phyloP scores from a whole-genome alignment of 2,329 filamentous ascomycete genomes.

The Claviceps pazoutovae region DNA sequence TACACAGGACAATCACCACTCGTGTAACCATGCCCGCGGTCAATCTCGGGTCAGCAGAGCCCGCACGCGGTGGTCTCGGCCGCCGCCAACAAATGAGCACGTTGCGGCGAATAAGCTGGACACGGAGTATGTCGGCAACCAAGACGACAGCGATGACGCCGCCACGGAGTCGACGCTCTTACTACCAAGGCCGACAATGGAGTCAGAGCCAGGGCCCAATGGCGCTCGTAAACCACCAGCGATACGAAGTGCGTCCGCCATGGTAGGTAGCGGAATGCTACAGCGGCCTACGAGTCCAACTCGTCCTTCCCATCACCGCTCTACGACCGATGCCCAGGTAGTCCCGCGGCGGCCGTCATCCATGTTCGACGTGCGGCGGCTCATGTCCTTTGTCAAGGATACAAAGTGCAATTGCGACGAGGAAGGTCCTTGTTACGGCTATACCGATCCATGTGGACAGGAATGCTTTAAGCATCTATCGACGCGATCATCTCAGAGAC shows the following conservation, averaged over 20 bases:
- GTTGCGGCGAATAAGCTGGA: not conserved
- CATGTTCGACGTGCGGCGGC: slow-evolving; percentile 39
- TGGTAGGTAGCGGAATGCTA: slow-evolving; percentile 16
- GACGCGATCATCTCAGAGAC: slow-evolving; percentile 18
- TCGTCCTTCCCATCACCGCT: slow-evolving; percentile 13
- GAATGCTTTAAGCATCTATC: slow-evolving; percentile 48
- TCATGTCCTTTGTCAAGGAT: slow-evolving; percentile 52
- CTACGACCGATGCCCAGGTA: slow-evolving; percentile 16
- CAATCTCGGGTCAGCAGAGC: slow-evolving; percentile 19
- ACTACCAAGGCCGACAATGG: not conserved
- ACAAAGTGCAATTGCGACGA: slow-evolving; percentile 50
- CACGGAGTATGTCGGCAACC: slow-evolving; percentile 1
- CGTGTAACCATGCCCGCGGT: slow-evolving; percentile 13
- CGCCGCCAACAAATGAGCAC: slow-evolving; percentile 12
- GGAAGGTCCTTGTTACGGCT: slow-evolving; percentile 47
- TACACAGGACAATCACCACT: slow-evolving; percentile 13
- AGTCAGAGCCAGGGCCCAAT: slow-evolving; percentile 13
- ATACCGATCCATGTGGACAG: slow-evolving; percentile 50
- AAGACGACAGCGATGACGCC: slow-evolving; percentile 5
- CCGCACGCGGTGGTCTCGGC: slow-evolving; percentile 16
- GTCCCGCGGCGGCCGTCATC: slow-evolving; percentile 33
- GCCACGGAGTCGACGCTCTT: slow-evolving; percentile 36
- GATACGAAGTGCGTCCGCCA: slow-evolving; percentile 15
- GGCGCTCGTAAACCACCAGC: slow-evolving; percentile 12
- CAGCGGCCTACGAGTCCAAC: slow-evolving; percentile 10